These are phyloP conservation scores for Leucosporidium creatinivorum DNA, from an alignment of 768 basidiomycete genomes.

Conservation along the genomic window DNA sequence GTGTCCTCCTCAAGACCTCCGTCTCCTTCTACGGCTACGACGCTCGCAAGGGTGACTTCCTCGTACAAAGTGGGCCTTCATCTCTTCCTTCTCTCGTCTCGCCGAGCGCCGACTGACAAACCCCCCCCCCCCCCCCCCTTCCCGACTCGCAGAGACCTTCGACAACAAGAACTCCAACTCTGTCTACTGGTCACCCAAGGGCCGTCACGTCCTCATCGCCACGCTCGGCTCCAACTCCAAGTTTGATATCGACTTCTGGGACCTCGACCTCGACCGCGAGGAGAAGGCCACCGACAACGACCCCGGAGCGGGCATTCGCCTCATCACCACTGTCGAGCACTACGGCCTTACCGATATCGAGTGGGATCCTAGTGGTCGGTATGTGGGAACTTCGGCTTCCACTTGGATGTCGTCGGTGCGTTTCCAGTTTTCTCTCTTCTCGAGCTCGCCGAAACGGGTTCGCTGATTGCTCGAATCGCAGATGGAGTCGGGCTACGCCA, in stretches of 20 bases:
- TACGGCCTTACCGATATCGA: constrained; percentile 96
- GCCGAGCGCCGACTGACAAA: background rate
- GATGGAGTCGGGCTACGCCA: constrained; percentile 92
- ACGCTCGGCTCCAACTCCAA: constrained; percentile 92
- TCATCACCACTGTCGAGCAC: constrained; percentile 80
- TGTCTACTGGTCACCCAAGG: constrained; percentile 92
- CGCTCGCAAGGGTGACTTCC: constrained; percentile 85
- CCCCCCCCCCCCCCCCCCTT: background rate
- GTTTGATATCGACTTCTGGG: constrained; percentile 98
- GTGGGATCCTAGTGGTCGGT: constrained; percentile 96
- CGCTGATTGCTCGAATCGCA: constrained; percentile 40
- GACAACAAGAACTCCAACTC: constrained; percentile 81
- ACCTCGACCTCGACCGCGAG: constrained; percentile 74
- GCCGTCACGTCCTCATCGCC: constrained; percentile 89
- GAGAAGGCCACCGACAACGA: constrained; percentile 54
- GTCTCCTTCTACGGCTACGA: constrained; percentile 94
- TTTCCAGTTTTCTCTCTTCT: constrained; percentile 21
- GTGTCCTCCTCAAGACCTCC: constrained; percentile 91
- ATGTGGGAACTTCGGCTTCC: constrained; percentile 84
- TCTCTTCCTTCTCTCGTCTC: background rate
- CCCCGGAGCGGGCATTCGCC: constrained; percentile 78
- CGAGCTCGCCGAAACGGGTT: constrained; percentile 9
- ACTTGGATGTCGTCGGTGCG: constrained; percentile 89
- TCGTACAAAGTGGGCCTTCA: constrained; percentile 61
- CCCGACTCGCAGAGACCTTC: constrained; percentile 54